phyloP scores from a whole-genome alignment of 2,329 filamentous ascomycete genomes.

The Mycocentrospora acerina region DNA sequence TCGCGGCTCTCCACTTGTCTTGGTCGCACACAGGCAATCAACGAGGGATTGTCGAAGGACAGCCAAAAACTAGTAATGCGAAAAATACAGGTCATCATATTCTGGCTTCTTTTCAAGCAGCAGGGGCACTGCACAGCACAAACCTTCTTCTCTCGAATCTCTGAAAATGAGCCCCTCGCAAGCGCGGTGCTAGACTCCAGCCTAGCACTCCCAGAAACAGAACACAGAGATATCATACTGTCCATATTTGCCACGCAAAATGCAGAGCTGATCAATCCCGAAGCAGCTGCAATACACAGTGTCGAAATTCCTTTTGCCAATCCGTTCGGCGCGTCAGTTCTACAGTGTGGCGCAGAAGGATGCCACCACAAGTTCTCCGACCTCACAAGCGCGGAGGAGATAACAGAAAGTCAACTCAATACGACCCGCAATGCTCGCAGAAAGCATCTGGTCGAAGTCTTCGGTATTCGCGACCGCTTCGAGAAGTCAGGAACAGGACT shows the following conservation, averaged over 20 bases:
- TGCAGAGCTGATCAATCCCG: constrained; percentile 8
- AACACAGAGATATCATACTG: constrained; percentile 17
- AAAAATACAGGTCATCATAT: constrained; percentile 33
- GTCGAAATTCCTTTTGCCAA: constrained; percentile 25
- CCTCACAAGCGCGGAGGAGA: neutral
- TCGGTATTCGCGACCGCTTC: constrained; percentile 21
- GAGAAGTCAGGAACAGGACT: constrained; percentile 27
- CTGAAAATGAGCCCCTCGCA: constrained; percentile 21
- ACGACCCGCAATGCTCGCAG: constrained; percentile 19
- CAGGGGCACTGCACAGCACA: constrained; percentile 31
- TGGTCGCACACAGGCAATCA: neutral
- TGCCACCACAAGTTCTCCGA: constrained; percentile 18
- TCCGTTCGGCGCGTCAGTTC: constrained; percentile 30
- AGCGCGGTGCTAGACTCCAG: constrained; percentile 16
- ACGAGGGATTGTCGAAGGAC: constrained; percentile 2
- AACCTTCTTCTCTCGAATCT: constrained; percentile 31
- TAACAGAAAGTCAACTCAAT: constrained; percentile 4
- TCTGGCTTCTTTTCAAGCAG: constrained; percentile 36
- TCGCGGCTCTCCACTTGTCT: constrained; percentile 12
- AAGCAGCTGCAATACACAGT: constrained; percentile 6
- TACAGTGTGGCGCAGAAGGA: constrained; percentile 22
- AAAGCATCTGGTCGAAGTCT: constrained; percentile 23
- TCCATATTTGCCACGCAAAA: constrained; percentile 28
- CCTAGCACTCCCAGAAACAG: constrained; percentile 14
- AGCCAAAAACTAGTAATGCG: constrained; percentile 10